Base-by-base conservation (phyloP, 1,284 basidiomycete genomes). In the Rhodotorula sp. region DNA sequence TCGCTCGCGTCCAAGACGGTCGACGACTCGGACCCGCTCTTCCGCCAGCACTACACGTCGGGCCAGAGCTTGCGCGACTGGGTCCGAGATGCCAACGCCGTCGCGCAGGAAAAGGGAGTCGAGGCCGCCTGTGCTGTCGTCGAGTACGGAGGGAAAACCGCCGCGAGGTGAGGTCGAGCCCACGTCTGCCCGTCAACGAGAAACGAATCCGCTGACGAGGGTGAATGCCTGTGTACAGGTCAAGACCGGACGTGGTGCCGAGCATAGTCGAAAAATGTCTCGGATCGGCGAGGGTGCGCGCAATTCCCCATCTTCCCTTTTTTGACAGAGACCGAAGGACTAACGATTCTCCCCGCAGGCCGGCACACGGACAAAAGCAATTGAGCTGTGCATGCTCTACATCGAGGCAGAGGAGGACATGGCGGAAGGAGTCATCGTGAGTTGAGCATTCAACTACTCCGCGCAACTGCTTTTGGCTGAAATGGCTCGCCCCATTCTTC, bases 81-180 rank as follows among this genome's bases (percentile, higher is more conserved):
- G 80, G 91, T 85, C 52, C 88, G 88, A 5, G 97, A 99, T 80
- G 85, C 93, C 1, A 99, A 99, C 82, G 97, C 91, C 20, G 96
- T 98, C 47, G 95, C 97, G 18, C 97, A 99, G 82, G 97, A 99
- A 85, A 97, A 97, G 81, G 97, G 91, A 49, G 86, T 97, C 29
- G 91, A 97, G 82, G 90, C 92, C 79, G 83, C 96, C 56, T 86
- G 91, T 76, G 85, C 90, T 21, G 87, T 97, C 74, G 89, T 97
- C 75, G 92, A 93, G 82, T 93, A 90, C 79, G 92, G 93, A 26
- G 97, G 96, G 69, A 92, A 95, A 84, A 89, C 86, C 60, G 89
- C 91, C 65, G 89, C 90, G 60, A 89, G 80, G 82, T 83, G 49
- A 68, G 39, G 12, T 43, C 10, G 39, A 43, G 81, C 12, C 29